These are phyloP conservation scores for Aureobasidium sp. DNA, from an alignment of 2,329 filamentous ascomycete species.

Conservation along the genomic window DNA sequence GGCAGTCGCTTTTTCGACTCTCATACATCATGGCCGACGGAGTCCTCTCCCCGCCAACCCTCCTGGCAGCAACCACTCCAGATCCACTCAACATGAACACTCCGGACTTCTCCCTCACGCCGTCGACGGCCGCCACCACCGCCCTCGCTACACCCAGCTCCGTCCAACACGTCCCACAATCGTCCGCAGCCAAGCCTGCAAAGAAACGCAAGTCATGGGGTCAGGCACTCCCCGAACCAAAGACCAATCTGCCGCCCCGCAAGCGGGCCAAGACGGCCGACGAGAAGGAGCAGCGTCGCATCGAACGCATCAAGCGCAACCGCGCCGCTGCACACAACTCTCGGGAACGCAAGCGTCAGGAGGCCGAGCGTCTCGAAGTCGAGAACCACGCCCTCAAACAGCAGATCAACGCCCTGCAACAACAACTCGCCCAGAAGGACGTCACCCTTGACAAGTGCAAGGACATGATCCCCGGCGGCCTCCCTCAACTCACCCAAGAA, in stretches of 20 bases:
- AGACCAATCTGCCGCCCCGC: slow-evolving; percentile 88
- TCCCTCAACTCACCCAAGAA: slow-evolving; percentile 14
- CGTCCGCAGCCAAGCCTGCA: slow-evolving; percentile 44
- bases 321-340: slow-evolving; percentile 94
- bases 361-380: slow-evolving; percentile 73
- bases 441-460: slow-evolving; percentile 16
- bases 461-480: slow-evolving; percentile 13
- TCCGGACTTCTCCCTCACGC: slow-evolving; percentile 6
- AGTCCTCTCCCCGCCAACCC: background rate
- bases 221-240: slow-evolving; percentile 89
- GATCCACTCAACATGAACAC: slow-evolving; percentile 14
- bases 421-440: slow-evolving; percentile 12
- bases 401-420: slow-evolving; percentile 8
- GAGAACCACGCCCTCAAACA: slow-evolving; percentile 15
- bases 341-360: slow-evolving; percentile 79
- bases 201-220: slow-evolving; percentile 99
- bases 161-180: slow-evolving; percentile 6
- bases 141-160: background rate
- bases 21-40: slow-evolving; percentile 10
- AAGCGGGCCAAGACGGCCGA: slow-evolving; percentile 99
- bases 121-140: background rate
- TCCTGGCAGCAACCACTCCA: slow-evolving; percentile 9
- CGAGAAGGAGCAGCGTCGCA: slow-evolving; percentile 95
- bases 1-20: background rate
- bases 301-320: slow-evolving; percentile 94